A percentile compares a stretch with the other conserved stretches of the same genome.
These are phyloP conservation scores for Plasmodium gaboni DNA, from an alignment of 169 alveolate species.

Conservation along the genomic window DNA sequence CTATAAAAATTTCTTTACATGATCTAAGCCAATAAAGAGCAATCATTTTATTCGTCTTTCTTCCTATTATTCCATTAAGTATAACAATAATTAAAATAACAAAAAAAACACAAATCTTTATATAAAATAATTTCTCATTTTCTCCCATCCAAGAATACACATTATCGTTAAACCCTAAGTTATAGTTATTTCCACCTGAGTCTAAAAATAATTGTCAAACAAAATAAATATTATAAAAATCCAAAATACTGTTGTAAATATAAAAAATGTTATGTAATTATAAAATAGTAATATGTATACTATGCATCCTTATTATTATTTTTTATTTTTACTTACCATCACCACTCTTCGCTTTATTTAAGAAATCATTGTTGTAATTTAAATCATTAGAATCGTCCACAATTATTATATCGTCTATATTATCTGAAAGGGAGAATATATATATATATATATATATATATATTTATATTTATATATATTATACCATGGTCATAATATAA, in stretches of 20 bases:
- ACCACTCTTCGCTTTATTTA: not conserved
- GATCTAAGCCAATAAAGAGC: slow-evolving; percentile 69
- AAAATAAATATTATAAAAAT: not conserved
- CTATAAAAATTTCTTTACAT: slow-evolving; percentile 58
- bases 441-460: not conserved
- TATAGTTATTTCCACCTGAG: not conserved
- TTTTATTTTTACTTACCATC: slow-evolving; percentile 26
- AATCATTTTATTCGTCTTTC: slow-evolving; percentile 36
- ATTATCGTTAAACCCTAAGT: too few relatives aligned
- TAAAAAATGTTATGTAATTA: not conserved
- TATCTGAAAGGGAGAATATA: slow-evolving; percentile 25
- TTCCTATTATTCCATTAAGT: slow-evolving; percentile 43
- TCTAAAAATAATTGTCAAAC: not conserved
- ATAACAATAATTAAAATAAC: slow-evolving; percentile 15
- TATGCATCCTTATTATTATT: not conserved
- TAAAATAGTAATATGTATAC: not conserved
- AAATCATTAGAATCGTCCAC: slow-evolving; percentile 15
- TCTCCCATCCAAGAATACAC: slow-evolving; percentile 54
- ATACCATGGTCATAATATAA: not conserved
- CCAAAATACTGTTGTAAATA: not conserved
- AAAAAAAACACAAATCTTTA: slow-evolving; percentile 15
- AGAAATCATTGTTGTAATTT: not conserved
- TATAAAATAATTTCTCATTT: slow-evolving; percentile 50
- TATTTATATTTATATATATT: not conserved
- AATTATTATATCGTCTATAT: slow-evolving; percentile 43